Evolutionary conservation across 176 grass and related monocot species (phyloP), one percentile per base, ranked within the genome.

Genomic region (Musa acuminata): DNA sequence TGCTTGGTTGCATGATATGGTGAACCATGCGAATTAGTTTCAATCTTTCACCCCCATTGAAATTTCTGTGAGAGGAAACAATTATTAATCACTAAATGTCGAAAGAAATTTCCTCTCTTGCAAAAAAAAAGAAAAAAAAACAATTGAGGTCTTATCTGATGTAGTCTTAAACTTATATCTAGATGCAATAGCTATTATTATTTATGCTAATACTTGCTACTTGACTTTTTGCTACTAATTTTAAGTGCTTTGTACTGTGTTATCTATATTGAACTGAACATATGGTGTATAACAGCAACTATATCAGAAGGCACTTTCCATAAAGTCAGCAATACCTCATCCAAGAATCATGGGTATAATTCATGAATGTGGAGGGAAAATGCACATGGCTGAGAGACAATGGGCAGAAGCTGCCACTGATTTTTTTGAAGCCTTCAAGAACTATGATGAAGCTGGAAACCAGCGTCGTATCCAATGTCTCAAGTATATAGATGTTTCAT

Each of bases 321-420:
- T 99, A 55, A 99, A 99, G 85, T 99, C 95, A 75, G 95, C 90
- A 20, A 98, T 99, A 82, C 95, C 90, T 72, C 90, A 98, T 84
- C 94, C 94, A 82, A 87, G 95, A 91, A 99, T 99, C 72, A 99
- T 99, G 95, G 95, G 95, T 64, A 99, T 99, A 82, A 99, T 99
- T 77, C 94, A 92, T 83, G 95, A 94, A 87, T 99, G 95, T 84
- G 95, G 95, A 77, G 95, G 95, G 64, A 99, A 99, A 87, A 99
- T 99, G 95, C 95, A 99, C 77, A 99, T 99, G 95, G 90, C 95
- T 82, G 94, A 98, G 82, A 89, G 95, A 23, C 88, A 91, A 62
- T 99, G 95, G 95, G 86, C 78, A 9, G 90, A 91, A 21, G 90
- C 95, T 72, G 95, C 90, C 2, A 99, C 95, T 43, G 94, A 98